phyloP scores from a whole-genome alignment of 257 asterid species.

The Jaltomata sinuosa region DNA sequence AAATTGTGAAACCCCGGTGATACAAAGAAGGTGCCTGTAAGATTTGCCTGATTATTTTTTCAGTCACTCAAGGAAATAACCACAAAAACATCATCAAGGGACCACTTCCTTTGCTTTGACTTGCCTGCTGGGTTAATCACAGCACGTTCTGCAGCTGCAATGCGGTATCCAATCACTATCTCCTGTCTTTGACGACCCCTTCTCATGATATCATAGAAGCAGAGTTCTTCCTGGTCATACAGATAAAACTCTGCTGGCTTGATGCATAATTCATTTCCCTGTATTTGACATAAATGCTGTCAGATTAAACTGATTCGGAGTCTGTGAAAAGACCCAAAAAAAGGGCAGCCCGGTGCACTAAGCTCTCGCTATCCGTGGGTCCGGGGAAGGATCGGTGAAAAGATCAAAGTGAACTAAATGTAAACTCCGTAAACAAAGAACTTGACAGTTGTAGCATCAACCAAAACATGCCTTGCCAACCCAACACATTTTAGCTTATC shows the following conservation, averaged over 20 bases:
- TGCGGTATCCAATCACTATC: conserved; percentile 79
- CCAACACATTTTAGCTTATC: neutral
- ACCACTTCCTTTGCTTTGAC: conserved; percentile 63
- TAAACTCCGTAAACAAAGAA: neutral
- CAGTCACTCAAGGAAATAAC: conserved; percentile 64
- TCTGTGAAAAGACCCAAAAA: neutral
- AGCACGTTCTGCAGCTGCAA: conserved; percentile 66
- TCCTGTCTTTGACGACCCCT: conserved; percentile 79
- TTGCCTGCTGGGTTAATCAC: conserved; percentile 72
- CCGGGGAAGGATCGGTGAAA: too few relatives aligned
- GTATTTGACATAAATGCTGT: conserved; percentile 5
- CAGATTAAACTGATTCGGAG: neutral
- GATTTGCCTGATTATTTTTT: conserved; percentile 4
- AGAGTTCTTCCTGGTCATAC: conserved; percentile 82
- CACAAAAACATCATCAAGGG: conserved; percentile 74
- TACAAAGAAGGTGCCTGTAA: neutral
- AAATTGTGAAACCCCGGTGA: neutral
- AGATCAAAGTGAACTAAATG: neutral
- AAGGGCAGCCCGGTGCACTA: too few relatives aligned
- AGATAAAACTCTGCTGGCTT: conserved; percentile 92
- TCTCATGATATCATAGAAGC: conserved; percentile 74
- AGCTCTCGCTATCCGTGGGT: too few relatives aligned
- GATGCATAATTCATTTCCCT: conserved; percentile 97
- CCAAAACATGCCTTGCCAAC: neutral
- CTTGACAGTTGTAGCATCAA: neutral